Conservation (phyloP, 768 basidiomycete genomes). For the Leccinum longicurvipes region DNA sequence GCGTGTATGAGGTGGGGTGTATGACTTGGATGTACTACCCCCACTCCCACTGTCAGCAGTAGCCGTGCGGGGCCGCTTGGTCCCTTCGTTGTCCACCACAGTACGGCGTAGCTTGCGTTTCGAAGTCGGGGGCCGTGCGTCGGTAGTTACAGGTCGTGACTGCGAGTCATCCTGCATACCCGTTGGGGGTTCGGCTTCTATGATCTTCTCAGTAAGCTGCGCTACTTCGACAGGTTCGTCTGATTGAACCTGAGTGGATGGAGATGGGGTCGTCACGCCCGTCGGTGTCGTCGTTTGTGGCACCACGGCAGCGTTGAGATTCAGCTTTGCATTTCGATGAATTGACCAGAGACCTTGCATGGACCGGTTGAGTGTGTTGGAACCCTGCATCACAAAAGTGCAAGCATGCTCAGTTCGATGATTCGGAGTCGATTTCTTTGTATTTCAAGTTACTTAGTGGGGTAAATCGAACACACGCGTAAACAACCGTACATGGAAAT, state of each 20-base stretch:
- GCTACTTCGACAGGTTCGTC: background rate
- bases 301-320: conserved; percentile 48
- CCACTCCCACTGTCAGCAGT: conserved; percentile 3
- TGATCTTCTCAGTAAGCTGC: background rate
- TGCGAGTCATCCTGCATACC: background rate
- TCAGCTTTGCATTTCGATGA: conserved; percentile 63
- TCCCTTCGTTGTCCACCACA: conserved; percentile 44
- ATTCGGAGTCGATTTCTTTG: no score
- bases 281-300: background rate
- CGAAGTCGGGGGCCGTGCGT: conserved; percentile 27
- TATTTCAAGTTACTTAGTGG: no score
- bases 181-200: conserved; percentile 1
- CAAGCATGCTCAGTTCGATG: no score
- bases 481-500: no score
- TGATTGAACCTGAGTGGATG: background rate
- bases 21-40: conserved; percentile 28
- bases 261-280: background rate
- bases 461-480: no score
- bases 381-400: conserved; percentile 45
- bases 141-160: background rate
- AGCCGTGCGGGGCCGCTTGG: conserved; percentile 53
- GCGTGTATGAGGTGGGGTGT: conserved; percentile 69
- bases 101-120: conserved; percentile 65
- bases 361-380: conserved; percentile 72
- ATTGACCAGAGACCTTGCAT: conserved; percentile 79